These are phyloP conservation scores for Boletus tylopilopsis DNA, from an alignment of 768 basidiomycete genomes.

Conservation along the genomic window DNA sequence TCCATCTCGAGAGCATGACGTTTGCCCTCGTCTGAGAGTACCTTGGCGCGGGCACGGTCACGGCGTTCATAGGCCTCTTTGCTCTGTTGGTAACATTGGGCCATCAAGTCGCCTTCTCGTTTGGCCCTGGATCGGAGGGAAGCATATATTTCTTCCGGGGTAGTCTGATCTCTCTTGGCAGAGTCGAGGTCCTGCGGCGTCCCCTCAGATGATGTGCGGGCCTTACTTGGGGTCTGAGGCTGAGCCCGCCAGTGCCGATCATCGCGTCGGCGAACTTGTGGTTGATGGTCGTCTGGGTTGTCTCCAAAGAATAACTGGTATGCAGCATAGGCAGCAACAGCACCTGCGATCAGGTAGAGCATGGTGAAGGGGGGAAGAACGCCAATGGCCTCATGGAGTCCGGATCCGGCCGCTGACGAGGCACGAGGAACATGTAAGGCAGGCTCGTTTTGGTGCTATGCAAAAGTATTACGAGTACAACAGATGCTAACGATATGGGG, in stretches of 20 bases:
- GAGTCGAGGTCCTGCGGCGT: not conserved
- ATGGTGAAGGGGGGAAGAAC: not conserved
- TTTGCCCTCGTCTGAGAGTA: conserved; percentile 79
- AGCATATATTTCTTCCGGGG: conserved; percentile 41
- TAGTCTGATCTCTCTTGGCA: not conserved
- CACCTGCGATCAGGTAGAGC: conserved; percentile 13
- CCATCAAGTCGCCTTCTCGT: conserved; percentile 75
- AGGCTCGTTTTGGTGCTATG: not conserved
- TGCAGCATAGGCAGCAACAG: conserved; percentile 3
- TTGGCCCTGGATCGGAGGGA: conserved; percentile 71
- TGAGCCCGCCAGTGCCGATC: conserved; percentile 5
- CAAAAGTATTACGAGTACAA: conserved; percentile 9
- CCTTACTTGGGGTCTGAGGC: no score
- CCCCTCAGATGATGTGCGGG: no score
- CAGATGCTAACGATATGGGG: conserved; percentile 1
- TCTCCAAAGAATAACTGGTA: conserved; percentile 12
- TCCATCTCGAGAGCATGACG: conserved; percentile 74
- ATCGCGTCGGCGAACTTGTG: conserved; percentile 4
- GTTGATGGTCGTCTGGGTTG: conserved; percentile 1
- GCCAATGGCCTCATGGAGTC: not conserved
- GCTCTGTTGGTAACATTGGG: conserved; percentile 57
- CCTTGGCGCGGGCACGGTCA: conserved; percentile 75
- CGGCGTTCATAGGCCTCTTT: conserved; percentile 68
- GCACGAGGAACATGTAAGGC: not conserved
- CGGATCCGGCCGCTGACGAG: no score